A percentile compares a stretch with the other conserved stretches of the same genome.
These are phyloP conservation scores for Xylaria intraflava DNA, from an alignment of 495 filamentous ascomycete species.

Conservation along the genomic window DNA sequence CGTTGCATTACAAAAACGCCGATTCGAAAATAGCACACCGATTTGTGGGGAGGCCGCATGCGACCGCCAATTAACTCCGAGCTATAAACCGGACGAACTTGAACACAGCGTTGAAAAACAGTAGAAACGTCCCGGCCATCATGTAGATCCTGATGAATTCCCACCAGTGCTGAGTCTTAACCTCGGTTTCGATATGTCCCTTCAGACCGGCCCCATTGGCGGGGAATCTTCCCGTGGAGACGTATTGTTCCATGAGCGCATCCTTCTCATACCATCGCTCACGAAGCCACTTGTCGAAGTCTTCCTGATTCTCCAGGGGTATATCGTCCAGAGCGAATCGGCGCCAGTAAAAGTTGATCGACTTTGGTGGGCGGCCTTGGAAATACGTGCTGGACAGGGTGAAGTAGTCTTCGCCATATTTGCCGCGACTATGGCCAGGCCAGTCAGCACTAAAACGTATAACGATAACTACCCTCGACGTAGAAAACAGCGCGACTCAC, in stretches of 20 bases:
- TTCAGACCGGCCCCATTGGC: constrained; percentile 29
- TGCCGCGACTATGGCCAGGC: constrained; percentile 45
- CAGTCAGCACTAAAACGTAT: constrained; percentile 8
- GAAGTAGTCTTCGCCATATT: constrained; percentile 71
- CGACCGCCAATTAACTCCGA: neutral
- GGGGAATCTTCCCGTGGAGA: constrained; percentile 64
- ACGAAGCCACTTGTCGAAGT: constrained; percentile 68
- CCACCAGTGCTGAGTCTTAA: constrained; percentile 37
- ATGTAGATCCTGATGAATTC: constrained; percentile 47
- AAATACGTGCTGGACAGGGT: constrained; percentile 67
- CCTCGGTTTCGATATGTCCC: constrained; percentile 42
- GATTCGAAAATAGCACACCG: neutral
- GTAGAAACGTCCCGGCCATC: constrained; percentile 32
- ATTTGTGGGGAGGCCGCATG: neutral
- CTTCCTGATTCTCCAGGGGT: constrained; percentile 53
- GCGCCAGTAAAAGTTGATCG: constrained; percentile 81
- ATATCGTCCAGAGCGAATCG: constrained; percentile 61
- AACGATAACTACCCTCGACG: neutral
- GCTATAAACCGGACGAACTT: constrained; percentile 13
- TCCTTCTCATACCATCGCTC: constrained; percentile 79
- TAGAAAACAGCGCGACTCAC: constrained; percentile 38
- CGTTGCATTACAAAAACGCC: constrained; percentile 1
- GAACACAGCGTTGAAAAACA: constrained; percentile 28
- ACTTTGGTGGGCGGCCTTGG: constrained; percentile 70
- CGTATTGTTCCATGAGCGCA: constrained; percentile 61